These are phyloP conservation scores for Poa pratensis DNA, from an alignment of 176 grass and related monocot species.

Conservation along the genomic window DNA sequence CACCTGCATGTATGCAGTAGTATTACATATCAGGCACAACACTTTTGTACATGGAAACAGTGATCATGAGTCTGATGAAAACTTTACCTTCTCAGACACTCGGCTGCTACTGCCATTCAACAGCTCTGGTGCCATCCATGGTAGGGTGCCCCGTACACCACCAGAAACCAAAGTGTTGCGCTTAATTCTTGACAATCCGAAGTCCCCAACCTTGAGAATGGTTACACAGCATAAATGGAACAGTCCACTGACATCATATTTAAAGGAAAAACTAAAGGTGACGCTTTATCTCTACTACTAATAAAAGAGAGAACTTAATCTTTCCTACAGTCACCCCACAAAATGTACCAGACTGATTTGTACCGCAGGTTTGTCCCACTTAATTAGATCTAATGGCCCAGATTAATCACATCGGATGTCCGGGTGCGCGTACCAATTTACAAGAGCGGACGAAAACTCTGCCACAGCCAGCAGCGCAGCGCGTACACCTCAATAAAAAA, in stretches of 20 bases:
- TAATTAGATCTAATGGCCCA: too few species aligned
- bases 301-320: too few species aligned
- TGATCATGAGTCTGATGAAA: slow-evolving; percentile 17
- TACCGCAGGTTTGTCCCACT: too few species aligned
- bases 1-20: slow-evolving; percentile 51
- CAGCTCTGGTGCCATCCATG: slow-evolving; percentile 99
- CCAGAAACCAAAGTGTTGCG: slow-evolving; percentile 96
- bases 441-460: too few species aligned
- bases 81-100: slow-evolving; percentile 90
- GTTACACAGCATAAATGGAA: slow-evolving; percentile 31
- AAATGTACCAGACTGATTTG: too few species aligned
- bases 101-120: slow-evolving; percentile 90
- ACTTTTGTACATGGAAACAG: slow-evolving; percentile 17
- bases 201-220: slow-evolving; percentile 87
- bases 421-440: too few species aligned
- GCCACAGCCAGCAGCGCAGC: too few species aligned
- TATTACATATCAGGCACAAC: background rate
- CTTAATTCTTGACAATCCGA: slow-evolving; percentile 98
- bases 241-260: background rate
- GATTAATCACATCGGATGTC: too few species aligned
- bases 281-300: background rate
- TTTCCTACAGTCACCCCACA: too few species aligned
- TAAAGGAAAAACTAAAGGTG: slow-evolving; percentile 26
- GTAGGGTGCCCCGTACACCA: slow-evolving; percentile 95
- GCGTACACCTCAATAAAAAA: too few species aligned